Conservation (phyloP, 2,329 filamentous ascomycete genomes). For the Pseudocercospora musae region DNA sequence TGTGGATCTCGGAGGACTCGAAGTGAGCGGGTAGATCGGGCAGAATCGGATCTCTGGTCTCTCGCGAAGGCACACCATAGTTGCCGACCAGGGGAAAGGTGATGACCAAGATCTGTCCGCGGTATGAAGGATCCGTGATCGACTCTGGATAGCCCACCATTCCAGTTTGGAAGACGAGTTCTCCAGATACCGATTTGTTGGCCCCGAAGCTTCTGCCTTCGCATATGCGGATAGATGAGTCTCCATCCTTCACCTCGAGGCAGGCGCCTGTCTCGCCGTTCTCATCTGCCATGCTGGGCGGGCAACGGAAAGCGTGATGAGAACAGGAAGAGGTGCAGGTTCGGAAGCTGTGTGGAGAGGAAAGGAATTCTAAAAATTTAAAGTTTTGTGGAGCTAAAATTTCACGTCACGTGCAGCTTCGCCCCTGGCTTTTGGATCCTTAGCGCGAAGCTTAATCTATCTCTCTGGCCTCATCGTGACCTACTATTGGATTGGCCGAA, state of each 20-base stretch:
- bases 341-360: slow-evolving; percentile 1
- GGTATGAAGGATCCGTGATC: slow-evolving; percentile 81
- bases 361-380: too few relatives aligned
- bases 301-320: too few relatives aligned
- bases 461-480: too few relatives aligned
- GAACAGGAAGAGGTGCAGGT: slow-evolving; percentile 5
- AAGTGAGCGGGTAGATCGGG: slow-evolving; percentile 87
- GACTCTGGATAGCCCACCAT: slow-evolving; percentile 99
- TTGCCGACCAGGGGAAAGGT: slow-evolving; percentile 96
- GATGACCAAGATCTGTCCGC: slow-evolving; percentile 90
- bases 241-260: slow-evolving; percentile 90
- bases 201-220: slow-evolving; percentile 97
- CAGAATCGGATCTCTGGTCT: slow-evolving; percentile 79
- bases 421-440: too few relatives aligned
- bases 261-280: slow-evolving; percentile 52
- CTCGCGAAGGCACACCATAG: slow-evolving; percentile 90
- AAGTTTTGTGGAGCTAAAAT: too few relatives aligned
- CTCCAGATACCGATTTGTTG: slow-evolving; percentile 87
- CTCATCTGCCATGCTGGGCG: slow-evolving; percentile 28
- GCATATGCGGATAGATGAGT: slow-evolving; percentile 58
- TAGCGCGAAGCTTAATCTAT: too few relatives aligned
- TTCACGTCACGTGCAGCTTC: too few relatives aligned
- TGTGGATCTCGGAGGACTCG: slow-evolving; percentile 87
- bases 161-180: slow-evolving; percentile 98
- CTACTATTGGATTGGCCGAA: too few relatives aligned